Percentiles rank a stretch among this genome's conserved stretches.
These are phyloP conservation scores for Corymbia maculata DNA, from an alignment of 345 rosid species.

Conservation along the genomic window DNA sequence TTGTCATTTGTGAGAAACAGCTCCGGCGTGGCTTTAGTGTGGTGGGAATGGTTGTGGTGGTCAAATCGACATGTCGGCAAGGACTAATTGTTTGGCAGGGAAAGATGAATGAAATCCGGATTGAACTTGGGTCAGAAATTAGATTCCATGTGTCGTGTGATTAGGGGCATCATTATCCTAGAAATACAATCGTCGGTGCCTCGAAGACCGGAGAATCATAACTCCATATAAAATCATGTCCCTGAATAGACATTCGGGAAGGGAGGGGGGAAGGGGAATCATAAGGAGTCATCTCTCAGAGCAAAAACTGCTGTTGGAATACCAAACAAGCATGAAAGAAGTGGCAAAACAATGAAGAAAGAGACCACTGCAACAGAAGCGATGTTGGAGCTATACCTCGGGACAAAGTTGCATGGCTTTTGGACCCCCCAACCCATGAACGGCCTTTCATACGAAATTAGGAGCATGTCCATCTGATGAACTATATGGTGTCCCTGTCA, in stretches of 20 bases:
- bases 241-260: neutral
- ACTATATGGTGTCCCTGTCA: too few species aligned
- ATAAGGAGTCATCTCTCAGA: neutral
- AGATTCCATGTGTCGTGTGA: neutral
- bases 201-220: neutral
- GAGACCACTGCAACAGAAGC: neutral
- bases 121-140: neutral
- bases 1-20: neutral
- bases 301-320: neutral
- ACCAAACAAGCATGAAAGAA: neutral
- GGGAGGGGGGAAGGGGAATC: too few species aligned
- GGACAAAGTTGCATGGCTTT: neutral
- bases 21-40: neutral
- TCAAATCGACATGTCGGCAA: neutral
- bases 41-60: neutral
- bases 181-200: neutral
- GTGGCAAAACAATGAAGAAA: neutral
- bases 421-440: neutral
- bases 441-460: neutral
- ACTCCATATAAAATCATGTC: neutral
- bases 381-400: neutral
- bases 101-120: neutral
- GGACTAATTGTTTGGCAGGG: neutral
- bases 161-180: neutral
- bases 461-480: neutral